Conservation (phyloP, 495 filamentous ascomycete species). For the Penicillium atrosanguineum region DNA sequence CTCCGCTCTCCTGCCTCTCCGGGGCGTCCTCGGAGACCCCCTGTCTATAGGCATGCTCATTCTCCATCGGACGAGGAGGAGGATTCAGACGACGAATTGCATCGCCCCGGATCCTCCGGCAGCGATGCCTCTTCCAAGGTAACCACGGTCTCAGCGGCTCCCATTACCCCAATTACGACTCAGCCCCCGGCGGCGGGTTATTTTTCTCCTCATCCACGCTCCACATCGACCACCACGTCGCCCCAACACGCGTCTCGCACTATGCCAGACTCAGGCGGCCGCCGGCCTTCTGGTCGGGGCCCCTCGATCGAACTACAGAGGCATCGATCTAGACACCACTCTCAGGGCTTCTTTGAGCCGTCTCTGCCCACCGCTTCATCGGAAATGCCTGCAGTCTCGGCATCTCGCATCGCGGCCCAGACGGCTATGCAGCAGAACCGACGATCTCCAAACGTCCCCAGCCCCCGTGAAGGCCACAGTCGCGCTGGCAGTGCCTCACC, state of each 20-base stretch:
- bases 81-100: conserved; percentile 37
- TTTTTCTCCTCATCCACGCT: conserved; percentile 38
- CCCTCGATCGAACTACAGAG: conserved; percentile 36
- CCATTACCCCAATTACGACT: conserved; percentile 25
- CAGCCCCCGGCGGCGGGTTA: conserved; percentile 23
- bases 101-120: conserved; percentile 46
- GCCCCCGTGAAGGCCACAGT: conserved; percentile 37
- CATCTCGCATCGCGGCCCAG: conserved; percentile 88
- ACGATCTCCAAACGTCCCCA: conserved; percentile 64
- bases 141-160: conserved; percentile 41
- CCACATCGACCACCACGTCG: conserved; percentile 28
- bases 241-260: conserved; percentile 31
- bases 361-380: conserved; percentile 68
- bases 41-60: conserved; percentile 20
- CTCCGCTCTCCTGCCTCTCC: conserved; percentile 33
- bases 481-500: conserved; percentile 48
- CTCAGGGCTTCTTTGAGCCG: conserved; percentile 88
- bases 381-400: conserved; percentile 54
- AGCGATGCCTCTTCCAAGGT: conserved; percentile 55
- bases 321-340: conserved; percentile 61
- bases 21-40: conserved; percentile 24
- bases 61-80: conserved; percentile 23
- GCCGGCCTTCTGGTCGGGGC: conserved; percentile 41
- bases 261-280: conserved; percentile 34
- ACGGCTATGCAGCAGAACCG: conserved; percentile 81